Evolutionary conservation across 2,329 filamentous ascomycete species (phyloP).

Genomic region (Clarireedia sp.): DNA sequence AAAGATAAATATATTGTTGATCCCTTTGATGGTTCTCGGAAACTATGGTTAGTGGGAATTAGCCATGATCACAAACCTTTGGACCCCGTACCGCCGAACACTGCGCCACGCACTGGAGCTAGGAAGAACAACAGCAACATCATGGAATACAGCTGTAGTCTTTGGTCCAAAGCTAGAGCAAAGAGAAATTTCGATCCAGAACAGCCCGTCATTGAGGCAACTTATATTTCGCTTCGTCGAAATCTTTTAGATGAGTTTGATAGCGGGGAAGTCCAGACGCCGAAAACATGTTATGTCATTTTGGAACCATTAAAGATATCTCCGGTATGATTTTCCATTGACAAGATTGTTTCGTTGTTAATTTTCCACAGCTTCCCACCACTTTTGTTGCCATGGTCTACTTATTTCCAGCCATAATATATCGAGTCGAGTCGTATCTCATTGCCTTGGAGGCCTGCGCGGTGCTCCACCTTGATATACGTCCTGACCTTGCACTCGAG

Average conservation of each 20-base stretch:
- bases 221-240: slow-evolving; percentile 66
- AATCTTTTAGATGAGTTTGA: slow-evolving; percentile 71
- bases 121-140: slow-evolving; percentile 50
- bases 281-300: slow-evolving; percentile 57
- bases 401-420: slow-evolving; percentile 74
- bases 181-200: slow-evolving; percentile 49
- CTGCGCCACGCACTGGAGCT: slow-evolving; percentile 39
- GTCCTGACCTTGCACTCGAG: slow-evolving; percentile 67
- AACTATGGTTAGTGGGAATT: slow-evolving; percentile 47
- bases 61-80: slow-evolving; percentile 52
- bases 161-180: slow-evolving; percentile 54
- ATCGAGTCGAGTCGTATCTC: slow-evolving; percentile 72
- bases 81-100: slow-evolving; percentile 56
- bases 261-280: slow-evolving; percentile 37
- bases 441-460: slow-evolving; percentile 70
- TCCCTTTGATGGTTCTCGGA: slow-evolving; percentile 54
- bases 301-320: slow-evolving; percentile 73
- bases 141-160: slow-evolving; percentile 74
- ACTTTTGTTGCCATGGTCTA: slow-evolving; percentile 65
- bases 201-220: slow-evolving; percentile 76
- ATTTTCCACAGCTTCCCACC: slow-evolving; percentile 42
- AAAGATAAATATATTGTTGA: slow-evolving; percentile 48
- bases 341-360: neutral
- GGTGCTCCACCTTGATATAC: slow-evolving; percentile 55
- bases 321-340: slow-evolving; percentile 24